A percentile compares a stretch with the other conserved stretches of the same genome.
These are phyloP conservation scores for Lupinus albus DNA, from an alignment of 306 rosid species.

Conservation along the genomic window DNA sequence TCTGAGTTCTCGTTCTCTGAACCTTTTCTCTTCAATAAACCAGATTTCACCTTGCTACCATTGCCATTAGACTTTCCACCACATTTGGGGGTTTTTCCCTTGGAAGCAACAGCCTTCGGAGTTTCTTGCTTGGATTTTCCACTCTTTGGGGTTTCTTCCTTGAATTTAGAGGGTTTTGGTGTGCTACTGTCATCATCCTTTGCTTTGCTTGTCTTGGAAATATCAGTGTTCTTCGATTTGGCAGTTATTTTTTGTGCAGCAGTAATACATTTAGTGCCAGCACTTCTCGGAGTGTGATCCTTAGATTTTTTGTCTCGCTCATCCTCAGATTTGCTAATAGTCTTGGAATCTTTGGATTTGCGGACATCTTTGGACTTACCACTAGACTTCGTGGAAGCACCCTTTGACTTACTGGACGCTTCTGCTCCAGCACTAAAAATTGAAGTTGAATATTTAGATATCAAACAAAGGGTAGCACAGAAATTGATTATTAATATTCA, in stretches of 20 bases:
- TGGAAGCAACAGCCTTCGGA: conserved; percentile 52
- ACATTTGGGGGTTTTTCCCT: conserved; percentile 53
- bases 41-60: conserved; percentile 57
- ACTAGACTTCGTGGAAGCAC: conserved; percentile 47
- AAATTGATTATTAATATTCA: conserved; percentile 31
- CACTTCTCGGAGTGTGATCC: conserved; percentile 57
- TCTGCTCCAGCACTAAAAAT: conserved; percentile 59
- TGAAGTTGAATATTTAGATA: conserved; percentile 39
- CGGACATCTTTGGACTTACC: conserved; percentile 50
- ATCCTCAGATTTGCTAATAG: conserved; percentile 51
- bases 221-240: conserved; percentile 51
- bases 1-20: conserved; percentile 44
- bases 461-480: conserved; percentile 13
- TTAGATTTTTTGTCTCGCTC: conserved; percentile 51
- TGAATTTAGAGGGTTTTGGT: conserved; percentile 54
- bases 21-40: conserved; percentile 53
- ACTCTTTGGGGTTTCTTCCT: conserved; percentile 51
- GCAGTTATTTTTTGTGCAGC: conserved; percentile 47
- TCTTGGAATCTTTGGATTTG: conserved; percentile 64
- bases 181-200: conserved; percentile 56
- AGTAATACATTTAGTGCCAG: conserved; percentile 50
- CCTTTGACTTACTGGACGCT: conserved; percentile 65
- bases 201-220: conserved; percentile 52
- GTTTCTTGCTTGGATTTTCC: conserved; percentile 64
- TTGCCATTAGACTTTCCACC: conserved; percentile 59